Evolutionary conservation across 208 protist species (phyloP).

Genomic region (Acanthamoeba healyi): DNA sequence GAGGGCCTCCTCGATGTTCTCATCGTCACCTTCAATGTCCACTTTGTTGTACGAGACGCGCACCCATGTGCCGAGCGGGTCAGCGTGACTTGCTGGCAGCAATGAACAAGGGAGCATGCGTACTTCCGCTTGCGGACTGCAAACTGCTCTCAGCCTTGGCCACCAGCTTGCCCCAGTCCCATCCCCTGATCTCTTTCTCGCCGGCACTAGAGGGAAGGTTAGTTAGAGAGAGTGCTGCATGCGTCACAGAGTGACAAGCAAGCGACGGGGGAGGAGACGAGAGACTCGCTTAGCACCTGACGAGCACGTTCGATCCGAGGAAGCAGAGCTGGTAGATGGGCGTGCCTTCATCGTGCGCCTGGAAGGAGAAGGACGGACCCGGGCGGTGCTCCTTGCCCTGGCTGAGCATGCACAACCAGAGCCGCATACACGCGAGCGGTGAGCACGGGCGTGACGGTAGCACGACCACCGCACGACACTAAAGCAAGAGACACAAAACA

Average conservation of each 20-base stretch:
- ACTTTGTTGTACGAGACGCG: not conserved
- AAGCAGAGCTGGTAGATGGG: slow-evolving; percentile 39
- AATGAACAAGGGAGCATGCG: not conserved
- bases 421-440: too few relatives aligned
- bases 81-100: not conserved
- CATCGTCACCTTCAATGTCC: slow-evolving; percentile 3
- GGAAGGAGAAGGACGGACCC: not conserved
- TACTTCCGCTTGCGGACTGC: not conserved
- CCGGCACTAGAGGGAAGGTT: not conserved
- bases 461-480: not conserved
- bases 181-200: slow-evolving; percentile 25
- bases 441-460: not conserved
- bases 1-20: not conserved
- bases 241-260: too few relatives aligned
- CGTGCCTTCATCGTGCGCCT: slow-evolving; percentile 20
- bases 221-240: not conserved
- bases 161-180: slow-evolving; percentile 39
- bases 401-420: not conserved
- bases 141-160: not conserved
- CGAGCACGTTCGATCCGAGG: slow-evolving; percentile 33
- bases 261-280: not conserved
- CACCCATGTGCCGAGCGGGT: too few relatives aligned
- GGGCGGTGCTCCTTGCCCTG: slow-evolving; percentile 30
- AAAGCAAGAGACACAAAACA: too few relatives aligned
- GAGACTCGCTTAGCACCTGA: not conserved